Evolutionary conservation across 306 rosid species (phyloP), one percentile per base, ranked within the genome.

Genomic region (Prinsepia uniflora): DNA sequence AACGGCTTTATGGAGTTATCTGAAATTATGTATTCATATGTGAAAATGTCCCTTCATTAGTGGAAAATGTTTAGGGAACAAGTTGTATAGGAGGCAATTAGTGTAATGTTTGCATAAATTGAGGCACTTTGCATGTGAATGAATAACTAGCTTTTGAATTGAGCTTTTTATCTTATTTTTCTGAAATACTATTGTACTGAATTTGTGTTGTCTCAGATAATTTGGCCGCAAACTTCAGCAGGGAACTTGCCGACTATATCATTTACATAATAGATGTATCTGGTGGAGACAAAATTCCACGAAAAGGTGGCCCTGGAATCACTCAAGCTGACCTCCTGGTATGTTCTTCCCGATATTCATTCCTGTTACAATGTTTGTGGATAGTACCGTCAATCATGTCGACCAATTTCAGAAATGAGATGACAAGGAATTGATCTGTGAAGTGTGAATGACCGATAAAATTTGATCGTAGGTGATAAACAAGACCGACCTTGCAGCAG

Each of bases 291-390:
- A 94, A 94, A 83, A 94, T 94, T 81, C 99, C 99, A 53, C 82
- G 99, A 61, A 94, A 94, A 86, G 99, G 99, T 52, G 99, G 99
- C 69, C 99, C 99, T 44, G 99, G 99, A 19, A 94, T 94, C 88
- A 94, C 99, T 36, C 99, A 94, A 76, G 99, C 99, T n/a, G 97
- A 94, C 82, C 99, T 94, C 68, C 95, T 94, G 42, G 99, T 94
- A 81, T 10, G 97, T 82, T 61, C 44, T 65, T 66, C 69, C 14
- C 14, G 43, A 57, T 46, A 48, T 61, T 61, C 66, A 10, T 41
- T 55, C 49, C 30, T 75, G 55, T 69, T 73, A n/a, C 44, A 5
- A 47, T 20, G 67, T 71, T 54, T 63, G 3, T 71, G 34, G 6
- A 10, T 54, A 7, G 47, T 8, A 7, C 6, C 24, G 68, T 60